Evolutionary conservation across 441 rosid species (phyloP).

Genomic region (Mallotus repandus): DNA sequence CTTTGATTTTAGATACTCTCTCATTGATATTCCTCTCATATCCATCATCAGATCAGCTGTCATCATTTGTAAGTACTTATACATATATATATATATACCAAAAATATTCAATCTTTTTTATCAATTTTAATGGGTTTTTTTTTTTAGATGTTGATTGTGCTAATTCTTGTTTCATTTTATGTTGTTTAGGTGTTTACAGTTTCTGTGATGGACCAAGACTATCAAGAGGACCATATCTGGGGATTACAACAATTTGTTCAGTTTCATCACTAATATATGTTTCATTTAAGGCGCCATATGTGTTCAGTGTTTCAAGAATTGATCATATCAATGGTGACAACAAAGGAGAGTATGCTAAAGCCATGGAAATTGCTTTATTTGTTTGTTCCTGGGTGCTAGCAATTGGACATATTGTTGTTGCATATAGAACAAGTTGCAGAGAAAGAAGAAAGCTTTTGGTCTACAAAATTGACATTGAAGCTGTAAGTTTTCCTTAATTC

Average conservation of each 20-base stretch:
- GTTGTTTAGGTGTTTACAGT: conserved; percentile 65
- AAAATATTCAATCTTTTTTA: too few relatives aligned
- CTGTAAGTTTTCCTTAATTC: conserved; percentile 57
- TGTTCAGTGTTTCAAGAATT: conserved; percentile 43
- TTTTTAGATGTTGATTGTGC: background rate
- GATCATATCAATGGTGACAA: conserved; percentile 17
- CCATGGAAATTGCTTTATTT: conserved; percentile 67
- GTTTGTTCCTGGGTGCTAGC: conserved; percentile 62
- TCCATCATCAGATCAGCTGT: conserved; percentile 74
- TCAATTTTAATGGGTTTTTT: too few relatives aligned
- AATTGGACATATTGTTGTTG: conserved; percentile 65
- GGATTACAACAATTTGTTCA: conserved; percentile 65
- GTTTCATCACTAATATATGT: conserved; percentile 63
- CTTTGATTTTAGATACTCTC: conserved; percentile 77
- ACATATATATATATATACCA: background rate
- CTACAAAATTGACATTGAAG: conserved; percentile 93
- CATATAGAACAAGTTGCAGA: conserved; percentile 82
- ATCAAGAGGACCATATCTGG: conserved; percentile 77
- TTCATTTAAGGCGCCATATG: conserved; percentile 73
- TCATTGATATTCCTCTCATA: conserved; percentile 75
- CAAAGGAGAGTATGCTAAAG: conserved; percentile 46
- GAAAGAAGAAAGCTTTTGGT: conserved; percentile 91
- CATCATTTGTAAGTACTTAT: conserved; percentile 89
- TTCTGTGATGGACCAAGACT: conserved; percentile 78
- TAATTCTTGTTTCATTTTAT: background rate